These are phyloP conservation scores for Neurospora sp. DNA, from an alignment of 495 filamentous ascomycete species.

Conservation along the genomic window DNA sequence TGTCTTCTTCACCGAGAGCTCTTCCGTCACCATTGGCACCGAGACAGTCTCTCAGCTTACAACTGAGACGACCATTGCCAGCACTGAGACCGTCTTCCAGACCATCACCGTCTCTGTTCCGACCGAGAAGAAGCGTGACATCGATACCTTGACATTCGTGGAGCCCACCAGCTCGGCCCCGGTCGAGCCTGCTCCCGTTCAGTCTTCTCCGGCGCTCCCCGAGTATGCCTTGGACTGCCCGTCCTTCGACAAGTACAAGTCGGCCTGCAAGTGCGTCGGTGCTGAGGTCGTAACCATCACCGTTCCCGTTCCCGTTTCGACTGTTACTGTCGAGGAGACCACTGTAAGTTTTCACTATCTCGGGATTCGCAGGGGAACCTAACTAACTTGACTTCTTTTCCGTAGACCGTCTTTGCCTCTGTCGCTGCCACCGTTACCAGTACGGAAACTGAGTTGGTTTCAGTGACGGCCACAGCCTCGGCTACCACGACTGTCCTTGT, in stretches of 20 bases:
- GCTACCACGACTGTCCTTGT: not conserved
- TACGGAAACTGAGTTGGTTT: not conserved
- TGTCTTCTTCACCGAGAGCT: conserved; percentile 4
- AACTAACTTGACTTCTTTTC: not conserved
- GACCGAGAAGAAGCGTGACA: not conserved
- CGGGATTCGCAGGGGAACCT: not conserved
- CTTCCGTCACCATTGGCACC: not conserved
- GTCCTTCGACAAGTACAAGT: conserved; percentile 9
- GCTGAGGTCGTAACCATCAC: conserved; percentile 4
- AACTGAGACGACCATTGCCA: not conserved
- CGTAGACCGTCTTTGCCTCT: not conserved
- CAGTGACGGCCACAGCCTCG: not conserved
- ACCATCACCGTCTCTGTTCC: not conserved
- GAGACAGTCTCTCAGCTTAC: not conserved
- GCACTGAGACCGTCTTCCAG: not conserved
- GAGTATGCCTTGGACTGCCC: conserved; percentile 5
- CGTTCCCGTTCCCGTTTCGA: not conserved
- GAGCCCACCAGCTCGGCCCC: not conserved
- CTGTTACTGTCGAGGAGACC: conserved; percentile 4
- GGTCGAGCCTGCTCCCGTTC: not conserved
- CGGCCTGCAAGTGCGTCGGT: conserved; percentile 8
- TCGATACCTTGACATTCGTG: not conserved
- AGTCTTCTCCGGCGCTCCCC: not conserved
- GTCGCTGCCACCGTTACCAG: not conserved
- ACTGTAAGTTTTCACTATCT: not conserved